A percentile compares a stretch with the other conserved stretches of the same genome.
Evolutionary conservation across 2,329 filamentous ascomycete genomes (phyloP).

Genomic region (Paraphaeosphaeria minitans): DNA sequence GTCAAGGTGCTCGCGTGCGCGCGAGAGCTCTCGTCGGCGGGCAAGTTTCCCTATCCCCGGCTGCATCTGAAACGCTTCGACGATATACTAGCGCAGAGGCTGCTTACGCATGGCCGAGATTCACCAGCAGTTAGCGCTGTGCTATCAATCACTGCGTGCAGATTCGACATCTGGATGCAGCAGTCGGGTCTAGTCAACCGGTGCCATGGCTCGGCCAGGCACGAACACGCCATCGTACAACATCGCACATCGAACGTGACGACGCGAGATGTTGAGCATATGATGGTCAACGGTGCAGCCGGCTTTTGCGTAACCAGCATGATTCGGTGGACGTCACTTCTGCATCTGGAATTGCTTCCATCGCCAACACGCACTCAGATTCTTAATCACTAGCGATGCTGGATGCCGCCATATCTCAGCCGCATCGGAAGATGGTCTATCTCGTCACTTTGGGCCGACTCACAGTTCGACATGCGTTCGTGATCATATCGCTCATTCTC

Average conservation of each 20-base stretch:
- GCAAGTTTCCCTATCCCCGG: slow-evolving; percentile 10
- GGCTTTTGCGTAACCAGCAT: neutral
- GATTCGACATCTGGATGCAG: slow-evolving; percentile 5
- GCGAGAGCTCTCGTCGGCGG: slow-evolving; percentile 28
- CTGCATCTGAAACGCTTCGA: slow-evolving; percentile 16
- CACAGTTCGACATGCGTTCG: neutral
- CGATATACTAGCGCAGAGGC: slow-evolving; percentile 10
- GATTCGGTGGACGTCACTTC: neutral
- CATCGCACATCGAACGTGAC: neutral
- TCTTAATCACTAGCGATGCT: neutral
- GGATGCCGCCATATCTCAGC: neutral
- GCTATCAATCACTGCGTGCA: neutral
- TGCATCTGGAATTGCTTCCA: neutral
- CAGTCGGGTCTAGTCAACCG: slow-evolving; percentile 4
- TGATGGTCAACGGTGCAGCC: neutral
- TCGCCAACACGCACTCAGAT: neutral
- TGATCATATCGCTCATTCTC: neutral
- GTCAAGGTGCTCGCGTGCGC: slow-evolving; percentile 21
- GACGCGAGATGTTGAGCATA: slow-evolving; percentile 3
- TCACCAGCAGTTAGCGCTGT: slow-evolving; percentile 1
- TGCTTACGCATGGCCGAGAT: slow-evolving; percentile 13
- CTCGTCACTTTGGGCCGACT: neutral
- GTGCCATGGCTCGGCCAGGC: neutral
- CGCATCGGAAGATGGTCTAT: neutral
- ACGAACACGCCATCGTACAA: neutral